Evolutionary conservation across 2,329 filamentous ascomycete genomes (phyloP).

Genomic region (Zarea fungicola): DNA sequence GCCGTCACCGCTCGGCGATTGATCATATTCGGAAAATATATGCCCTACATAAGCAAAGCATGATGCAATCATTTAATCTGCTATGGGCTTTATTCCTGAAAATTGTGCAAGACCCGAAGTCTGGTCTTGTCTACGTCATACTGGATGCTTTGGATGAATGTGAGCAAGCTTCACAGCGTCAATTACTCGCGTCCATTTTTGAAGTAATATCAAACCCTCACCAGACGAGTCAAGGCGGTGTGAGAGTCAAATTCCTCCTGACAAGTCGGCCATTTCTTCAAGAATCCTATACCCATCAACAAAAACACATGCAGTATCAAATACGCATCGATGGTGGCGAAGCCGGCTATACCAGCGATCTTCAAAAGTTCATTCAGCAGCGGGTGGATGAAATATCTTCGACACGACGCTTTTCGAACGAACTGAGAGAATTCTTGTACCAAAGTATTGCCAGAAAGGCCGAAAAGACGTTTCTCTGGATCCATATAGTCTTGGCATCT

Average conservation of each 20-base stretch:
- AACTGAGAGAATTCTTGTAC: conserved; percentile 24
- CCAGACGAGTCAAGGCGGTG: conserved; percentile 12
- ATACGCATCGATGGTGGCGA: conserved; percentile 21
- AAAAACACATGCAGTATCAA: conserved; percentile 2
- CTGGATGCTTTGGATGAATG: conserved; percentile 36
- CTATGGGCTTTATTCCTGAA: conserved; percentile 31
- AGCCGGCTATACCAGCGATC: conserved; percentile 22
- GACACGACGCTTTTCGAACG: conserved; percentile 19
- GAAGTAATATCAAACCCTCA: conserved; percentile 16
- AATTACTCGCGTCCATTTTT: conserved; percentile 22
- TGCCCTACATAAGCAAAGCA: conserved; percentile 25
- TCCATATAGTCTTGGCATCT: conserved; percentile 29
- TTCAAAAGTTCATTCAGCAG: conserved; percentile 27
- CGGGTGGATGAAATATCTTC: conserved; percentile 27
- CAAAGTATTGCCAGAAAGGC: conserved; percentile 26
- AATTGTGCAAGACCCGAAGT: conserved; percentile 25
- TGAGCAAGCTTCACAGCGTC: conserved; percentile 22
- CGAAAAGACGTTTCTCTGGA: conserved; percentile 34
- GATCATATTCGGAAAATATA: conserved; percentile 26
- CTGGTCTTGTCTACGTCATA: conserved; percentile 25
- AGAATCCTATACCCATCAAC: conserved; percentile 11
- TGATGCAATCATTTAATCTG: conserved; percentile 28
- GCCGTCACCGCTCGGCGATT: conserved; percentile 26
- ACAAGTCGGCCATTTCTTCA: conserved; percentile 26
- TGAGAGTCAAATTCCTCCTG: conserved; percentile 28